Evolutionary conservation across 495 filamentous ascomycete genomes (phyloP), one percentile per base, ranked within the genome.

Genomic region (Aspergillus wentii): DNA sequence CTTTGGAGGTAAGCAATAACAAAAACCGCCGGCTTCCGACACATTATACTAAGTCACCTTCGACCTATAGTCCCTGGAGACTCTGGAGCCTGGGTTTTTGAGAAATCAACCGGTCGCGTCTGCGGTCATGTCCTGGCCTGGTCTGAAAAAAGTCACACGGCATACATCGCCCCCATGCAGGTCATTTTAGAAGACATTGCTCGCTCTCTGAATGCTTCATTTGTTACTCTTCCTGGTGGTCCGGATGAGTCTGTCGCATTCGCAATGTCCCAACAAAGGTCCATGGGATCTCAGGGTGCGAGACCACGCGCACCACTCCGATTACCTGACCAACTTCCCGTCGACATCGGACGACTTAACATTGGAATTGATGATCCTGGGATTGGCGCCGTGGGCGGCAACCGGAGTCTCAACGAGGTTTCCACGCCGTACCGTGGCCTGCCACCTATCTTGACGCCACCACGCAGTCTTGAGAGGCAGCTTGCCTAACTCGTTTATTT

Each of bases 121-220:
- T 89, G 85, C 55, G 91, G 90, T 11, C 89, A 95, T 46, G 85
- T 97, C 10, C 69, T 96, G 8, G 91, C 91, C 7, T 94, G 83
- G 78, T 88, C 79, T 37, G 75, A 78, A 35, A 76, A 76, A 41
- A 88, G 77, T 49, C 72, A 76, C 44, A 79, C 83, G 21, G 86
- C 86, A 7, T 95, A 92, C 62, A 89, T 97, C 44, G 85, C 85
- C 40, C 91, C 91, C 3, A 97, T 97, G 91, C 86, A 97, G 36
- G 74, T 95, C 5, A 63, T 94, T 14, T 69, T 96, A 11, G 73
- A 81, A 25, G 91, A 97, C 51, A 95, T 97, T 41, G 78, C 79
- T 14, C 78, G 80, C 29, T 85, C 81, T 1, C 68, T 97, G 5
- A 74, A 64, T 15, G 68, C 69, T 19, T 58, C 55, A 10, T 47